A percentile compares a stretch with the other conserved stretches of the same genome.
These are phyloP conservation scores for Geranomyces michiganensis DNA, from an alignment of 192 early-diverging fungal genomes.

Conservation along the genomic window DNA sequence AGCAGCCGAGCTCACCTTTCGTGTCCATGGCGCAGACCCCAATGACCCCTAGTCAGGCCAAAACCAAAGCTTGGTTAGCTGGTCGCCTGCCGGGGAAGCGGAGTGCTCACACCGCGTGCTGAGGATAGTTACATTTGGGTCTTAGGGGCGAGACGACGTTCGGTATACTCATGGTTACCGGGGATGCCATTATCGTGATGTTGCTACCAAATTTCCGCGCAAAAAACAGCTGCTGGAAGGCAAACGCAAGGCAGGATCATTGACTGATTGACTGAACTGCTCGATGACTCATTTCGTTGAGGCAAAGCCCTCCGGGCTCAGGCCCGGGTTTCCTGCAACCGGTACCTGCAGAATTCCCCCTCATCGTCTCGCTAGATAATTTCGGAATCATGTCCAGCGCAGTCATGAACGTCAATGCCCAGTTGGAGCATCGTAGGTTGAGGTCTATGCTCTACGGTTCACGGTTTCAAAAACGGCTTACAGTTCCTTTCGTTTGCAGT, in stretches of 20 bases:
- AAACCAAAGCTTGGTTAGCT: not conserved
- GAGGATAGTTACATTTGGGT: not conserved
- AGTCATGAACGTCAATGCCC: constrained; percentile 71
- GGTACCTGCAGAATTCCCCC: no score
- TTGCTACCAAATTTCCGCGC: no score
- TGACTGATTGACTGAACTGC: no score
- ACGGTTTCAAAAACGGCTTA: not conserved
- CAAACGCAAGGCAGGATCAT: no score
- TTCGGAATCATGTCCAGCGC: constrained; percentile 33
- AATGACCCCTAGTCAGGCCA: constrained; percentile 42
- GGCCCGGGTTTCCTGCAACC: no score
- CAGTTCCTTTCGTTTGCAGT: constrained; percentile 42
- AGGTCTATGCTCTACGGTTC: not conserved
- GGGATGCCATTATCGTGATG: not conserved
- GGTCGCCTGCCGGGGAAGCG: not conserved
- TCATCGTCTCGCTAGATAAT: no score
- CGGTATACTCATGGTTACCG: not conserved
- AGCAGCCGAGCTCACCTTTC: constrained; percentile 50
- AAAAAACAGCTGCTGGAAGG: no score
- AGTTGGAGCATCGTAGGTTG: constrained; percentile 75
- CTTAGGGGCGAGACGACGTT: not conserved
- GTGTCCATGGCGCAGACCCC: constrained; percentile 91
- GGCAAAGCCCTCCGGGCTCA: no score
- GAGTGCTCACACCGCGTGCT: not conserved
- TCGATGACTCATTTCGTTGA: no score